Conservation (phyloP, 2,329 filamentous ascomycete genomes). For the Trichophyton rubrum region DNA sequence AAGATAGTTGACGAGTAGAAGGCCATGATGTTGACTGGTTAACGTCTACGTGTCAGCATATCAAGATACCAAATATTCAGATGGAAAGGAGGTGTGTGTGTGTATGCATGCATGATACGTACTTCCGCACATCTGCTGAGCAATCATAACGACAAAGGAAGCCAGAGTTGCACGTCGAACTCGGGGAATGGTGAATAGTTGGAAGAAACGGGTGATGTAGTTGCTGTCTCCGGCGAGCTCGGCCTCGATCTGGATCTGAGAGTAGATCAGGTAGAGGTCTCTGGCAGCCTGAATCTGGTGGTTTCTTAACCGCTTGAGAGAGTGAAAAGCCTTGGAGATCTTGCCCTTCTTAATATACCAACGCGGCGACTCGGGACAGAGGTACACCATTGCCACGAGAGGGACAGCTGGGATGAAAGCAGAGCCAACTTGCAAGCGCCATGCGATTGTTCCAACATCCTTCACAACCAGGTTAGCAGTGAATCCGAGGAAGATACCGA, state of each 20-base stretch:
- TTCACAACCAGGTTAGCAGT: slow-evolving; percentile 54
- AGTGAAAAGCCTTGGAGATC: slow-evolving; percentile 49
- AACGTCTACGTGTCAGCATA: background rate
- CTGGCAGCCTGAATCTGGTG: slow-evolving; percentile 48
- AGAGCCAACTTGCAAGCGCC: slow-evolving; percentile 52
- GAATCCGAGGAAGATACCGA: slow-evolving; percentile 56
- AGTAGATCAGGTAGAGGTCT: slow-evolving; percentile 50
- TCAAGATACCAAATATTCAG: slow-evolving; percentile 21
- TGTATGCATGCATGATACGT: background rate
- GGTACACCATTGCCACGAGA: slow-evolving; percentile 44
- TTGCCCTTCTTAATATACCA: slow-evolving; percentile 57
- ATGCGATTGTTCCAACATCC: slow-evolving; percentile 45
- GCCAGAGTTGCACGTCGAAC: slow-evolving; percentile 55
- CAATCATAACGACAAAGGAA: slow-evolving; percentile 68
- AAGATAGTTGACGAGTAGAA: slow-evolving; percentile 58
- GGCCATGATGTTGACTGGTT: slow-evolving; percentile 55
- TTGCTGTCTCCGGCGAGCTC: slow-evolving; percentile 36
- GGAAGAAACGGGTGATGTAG: slow-evolving; percentile 48
- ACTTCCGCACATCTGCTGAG: slow-evolving; percentile 56
- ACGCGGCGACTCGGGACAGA: slow-evolving; percentile 53
- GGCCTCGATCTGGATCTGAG: slow-evolving; percentile 38
- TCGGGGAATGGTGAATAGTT: slow-evolving; percentile 39
- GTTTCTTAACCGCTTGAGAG: slow-evolving; percentile 46
- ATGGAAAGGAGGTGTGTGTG: slow-evolving; percentile 14
- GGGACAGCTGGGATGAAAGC: slow-evolving; percentile 54